phyloP scores from a whole-genome alignment of 2,329 filamentous ascomycete genomes.

The Alternaria alternata region DNA sequence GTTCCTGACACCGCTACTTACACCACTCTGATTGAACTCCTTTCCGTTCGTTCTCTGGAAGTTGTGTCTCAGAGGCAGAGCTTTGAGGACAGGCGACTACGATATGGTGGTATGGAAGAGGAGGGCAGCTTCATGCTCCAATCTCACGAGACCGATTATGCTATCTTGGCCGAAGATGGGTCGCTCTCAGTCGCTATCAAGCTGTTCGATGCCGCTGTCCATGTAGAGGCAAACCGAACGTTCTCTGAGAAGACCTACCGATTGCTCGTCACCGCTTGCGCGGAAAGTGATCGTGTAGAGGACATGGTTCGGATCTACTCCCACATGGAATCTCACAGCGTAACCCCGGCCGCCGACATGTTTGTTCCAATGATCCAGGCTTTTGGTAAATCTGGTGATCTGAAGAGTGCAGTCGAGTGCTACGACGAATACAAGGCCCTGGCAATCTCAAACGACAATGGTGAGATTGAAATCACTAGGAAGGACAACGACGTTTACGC shows the following conservation, averaged over 20 bases:
- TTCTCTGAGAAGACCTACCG: conserved; percentile 87
- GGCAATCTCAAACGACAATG: conserved; percentile 83
- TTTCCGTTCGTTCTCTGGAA: conserved; percentile 82
- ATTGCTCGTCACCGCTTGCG: conserved; percentile 85
- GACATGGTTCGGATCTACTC: conserved; percentile 92
- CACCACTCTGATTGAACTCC: conserved; percentile 81
- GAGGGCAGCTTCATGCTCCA: conserved; percentile 86
- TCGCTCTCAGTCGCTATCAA: conserved; percentile 84
- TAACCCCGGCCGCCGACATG: conserved; percentile 78
- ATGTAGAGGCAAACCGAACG: conserved; percentile 64
- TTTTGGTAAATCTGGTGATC: conserved; percentile 81
- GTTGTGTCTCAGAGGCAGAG: conserved; percentile 74
- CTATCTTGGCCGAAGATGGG: conserved; percentile 86
- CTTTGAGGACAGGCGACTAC: conserved; percentile 81
- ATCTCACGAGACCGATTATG: conserved; percentile 86
- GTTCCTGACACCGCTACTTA: conserved; percentile 85
- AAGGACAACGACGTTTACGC: conserved; percentile 88
- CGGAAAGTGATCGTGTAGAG: conserved; percentile 77
- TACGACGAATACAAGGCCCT: conserved; percentile 94
- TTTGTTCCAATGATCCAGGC: conserved; percentile 96
- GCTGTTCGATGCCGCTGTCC: conserved; percentile 80
- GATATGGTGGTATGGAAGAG: conserved; percentile 86
- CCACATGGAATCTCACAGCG: conserved; percentile 83
- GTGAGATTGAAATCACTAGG: conserved; percentile 72
- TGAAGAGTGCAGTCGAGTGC: conserved; percentile 88